Conservation (phyloP, 2,329 filamentous ascomycete species). For the Pyrenochaeta sp. region DNA sequence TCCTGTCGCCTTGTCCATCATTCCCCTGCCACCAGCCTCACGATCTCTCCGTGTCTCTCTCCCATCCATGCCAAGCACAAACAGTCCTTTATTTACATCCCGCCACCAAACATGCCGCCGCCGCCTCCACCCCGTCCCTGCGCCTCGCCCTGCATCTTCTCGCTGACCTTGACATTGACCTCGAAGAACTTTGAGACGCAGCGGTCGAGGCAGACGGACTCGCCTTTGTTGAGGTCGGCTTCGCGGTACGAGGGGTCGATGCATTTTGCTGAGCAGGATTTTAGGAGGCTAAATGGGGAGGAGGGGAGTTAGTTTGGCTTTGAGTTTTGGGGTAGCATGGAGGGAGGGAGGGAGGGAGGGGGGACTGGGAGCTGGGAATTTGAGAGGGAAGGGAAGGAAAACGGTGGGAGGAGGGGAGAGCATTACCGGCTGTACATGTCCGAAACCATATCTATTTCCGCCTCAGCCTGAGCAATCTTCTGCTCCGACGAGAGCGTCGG, state of each 20-base stretch:
- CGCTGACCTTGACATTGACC: slow-evolving; percentile 95
- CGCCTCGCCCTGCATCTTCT: slow-evolving; percentile 92
- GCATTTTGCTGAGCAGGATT: slow-evolving; percentile 93
- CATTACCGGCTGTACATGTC: slow-evolving; percentile 96
- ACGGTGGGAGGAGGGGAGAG: neutral
- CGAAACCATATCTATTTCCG: slow-evolving; percentile 95
- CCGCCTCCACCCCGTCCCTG: slow-evolving; percentile 59
- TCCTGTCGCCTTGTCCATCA: no score
- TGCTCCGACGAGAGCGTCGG: slow-evolving; percentile 92
- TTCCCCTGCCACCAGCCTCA: no score
- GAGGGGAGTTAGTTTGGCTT: neutral
- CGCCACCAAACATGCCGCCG: slow-evolving; percentile 36
- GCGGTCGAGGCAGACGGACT: slow-evolving; percentile 96
- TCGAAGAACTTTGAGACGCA: slow-evolving; percentile 99
- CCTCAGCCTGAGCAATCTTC: slow-evolving; percentile 96
- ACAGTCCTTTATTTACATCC: slow-evolving; percentile 21
- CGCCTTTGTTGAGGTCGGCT: slow-evolving; percentile 97
- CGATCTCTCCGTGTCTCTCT: no score
- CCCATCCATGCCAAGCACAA: neutral
- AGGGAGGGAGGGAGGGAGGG: neutral
- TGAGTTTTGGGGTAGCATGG: neutral
- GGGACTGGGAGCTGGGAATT: neutral
- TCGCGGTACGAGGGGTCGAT: slow-evolving; percentile 92
- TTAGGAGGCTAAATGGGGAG: slow-evolving; percentile 49
- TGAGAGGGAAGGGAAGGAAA: neutral